Evolutionary conservation across 2,329 filamentous ascomycete genomes (phyloP), one percentile per base, ranked within the genome.

Genomic region (Emydomyces testavorans): DNA sequence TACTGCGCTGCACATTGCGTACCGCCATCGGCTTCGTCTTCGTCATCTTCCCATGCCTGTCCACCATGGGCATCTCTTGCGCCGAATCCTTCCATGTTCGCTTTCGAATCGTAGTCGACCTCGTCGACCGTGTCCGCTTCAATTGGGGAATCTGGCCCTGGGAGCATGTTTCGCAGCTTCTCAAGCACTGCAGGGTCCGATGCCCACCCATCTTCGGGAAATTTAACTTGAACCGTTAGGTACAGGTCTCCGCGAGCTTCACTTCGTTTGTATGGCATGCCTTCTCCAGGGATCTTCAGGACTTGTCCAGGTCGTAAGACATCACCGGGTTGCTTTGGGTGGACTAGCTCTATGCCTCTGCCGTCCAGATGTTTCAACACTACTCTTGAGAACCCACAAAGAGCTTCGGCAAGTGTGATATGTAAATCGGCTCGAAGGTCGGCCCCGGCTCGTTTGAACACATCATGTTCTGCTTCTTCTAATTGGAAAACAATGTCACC

Each of bases 331-430:
- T 80, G 75, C 59, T 83, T 79, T 13, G 85, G 79, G 55, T 92
- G 82, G 47, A 80, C 76, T 39, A 98, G 73, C 50, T 83, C 77
- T 50, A 98, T 90, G 24, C 92, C 92, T 49, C 92, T 79, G 24
- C 90, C 92, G 61, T 98, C 92, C 6, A 98, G 79, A 64, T 98
- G 92, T 59, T 83, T 92, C 53, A 98, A 61, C 1, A 95, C 88
- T 4, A 93, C 85, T 29, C 90, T 80, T 44, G 86, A 86, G 72
- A 98, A 95, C 11, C 92, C 92, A 6, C 79, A 82, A 43, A 98
- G 71, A 0, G 92, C 82, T 65, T 98, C 92, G 7, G 79, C 79
- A 11, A 98, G 73, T 2, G 83, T 85, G 54, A 98, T 75, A 31
- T 84, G 78, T 37, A 98, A 71, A 51, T 88, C 80, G 1, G 89